Conservation (phyloP, 306 rosid genomes). For the Lathyrus sativus region DNA sequence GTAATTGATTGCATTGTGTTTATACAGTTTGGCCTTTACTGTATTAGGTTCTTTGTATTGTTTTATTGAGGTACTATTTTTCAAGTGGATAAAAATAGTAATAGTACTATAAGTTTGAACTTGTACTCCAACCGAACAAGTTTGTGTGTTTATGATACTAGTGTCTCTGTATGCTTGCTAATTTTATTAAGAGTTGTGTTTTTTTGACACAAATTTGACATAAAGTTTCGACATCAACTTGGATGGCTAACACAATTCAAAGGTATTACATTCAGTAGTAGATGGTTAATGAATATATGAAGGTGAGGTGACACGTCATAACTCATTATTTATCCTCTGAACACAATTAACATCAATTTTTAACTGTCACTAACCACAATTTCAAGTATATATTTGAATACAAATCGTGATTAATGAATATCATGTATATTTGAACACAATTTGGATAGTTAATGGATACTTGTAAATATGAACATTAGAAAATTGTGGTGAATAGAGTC, state of each 20-base stretch:
- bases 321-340: background rate
- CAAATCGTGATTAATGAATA: background rate
- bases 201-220: background rate
- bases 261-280: too few relatives aligned
- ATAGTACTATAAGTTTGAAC: slow-evolving; percentile 7
- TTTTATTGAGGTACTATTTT: slow-evolving; percentile 22
- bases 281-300: background rate
- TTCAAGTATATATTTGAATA: background rate
- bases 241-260: background rate
- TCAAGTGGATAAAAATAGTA: slow-evolving; percentile 14
- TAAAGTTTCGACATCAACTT: background rate
- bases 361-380: background rate
- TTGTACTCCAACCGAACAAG: background rate
- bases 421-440: background rate
- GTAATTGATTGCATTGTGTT: slow-evolving; percentile 11
- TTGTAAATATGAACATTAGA: background rate
- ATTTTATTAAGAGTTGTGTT: background rate
- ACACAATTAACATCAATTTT: background rate
- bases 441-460: background rate
- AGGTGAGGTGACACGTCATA: background rate
- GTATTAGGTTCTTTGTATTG: background rate
- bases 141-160: background rate
- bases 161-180: background rate
- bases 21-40: slow-evolving; percentile 12
- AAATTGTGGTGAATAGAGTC: slow-evolving; percentile 43